Conservation (phyloP, 352 stramenopile genomes). For the Pythium rhizo-oryzae region DNA sequence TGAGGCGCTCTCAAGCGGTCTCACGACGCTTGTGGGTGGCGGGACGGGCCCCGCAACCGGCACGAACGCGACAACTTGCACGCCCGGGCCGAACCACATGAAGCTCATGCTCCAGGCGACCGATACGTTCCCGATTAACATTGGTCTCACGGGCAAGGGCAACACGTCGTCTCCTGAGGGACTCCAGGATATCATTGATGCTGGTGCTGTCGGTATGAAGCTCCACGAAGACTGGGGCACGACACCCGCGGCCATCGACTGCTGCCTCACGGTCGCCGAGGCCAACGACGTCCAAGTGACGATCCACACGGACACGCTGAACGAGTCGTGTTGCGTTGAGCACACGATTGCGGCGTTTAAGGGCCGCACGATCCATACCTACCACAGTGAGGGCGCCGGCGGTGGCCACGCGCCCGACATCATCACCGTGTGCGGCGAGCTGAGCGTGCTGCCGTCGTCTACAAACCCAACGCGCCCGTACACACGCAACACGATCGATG, state of each 20-base stretch:
- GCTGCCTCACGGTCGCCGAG: constrained; percentile 91
- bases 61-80: constrained; percentile 98
- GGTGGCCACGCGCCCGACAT: constrained; percentile 97
- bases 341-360: constrained; percentile 96
- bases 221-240: constrained; percentile 99
- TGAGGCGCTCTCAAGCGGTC: constrained; percentile 91
- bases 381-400: constrained; percentile 94
- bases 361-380: constrained; percentile 96
- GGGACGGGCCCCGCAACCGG: constrained; percentile 92
- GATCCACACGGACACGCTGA: constrained; percentile 98
- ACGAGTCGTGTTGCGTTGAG: constrained; percentile 96
- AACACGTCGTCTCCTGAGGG: constrained; percentile 90
- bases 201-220: constrained; percentile 95
- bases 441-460: constrained; percentile 94
- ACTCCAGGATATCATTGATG: constrained; percentile 90
- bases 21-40: constrained; percentile 94
- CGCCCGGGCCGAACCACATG: constrained; percentile 92
- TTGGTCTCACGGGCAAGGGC: constrained; percentile 97
- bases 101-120: constrained; percentile 97
- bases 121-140: constrained; percentile 94
- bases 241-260: constrained; percentile 95
- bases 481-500: constrained; percentile 97
- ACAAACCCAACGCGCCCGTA: constrained; percentile 98
- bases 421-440: constrained; percentile 94
- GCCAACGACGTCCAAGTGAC: constrained; percentile 94